Percentiles rank a stretch among this genome's conserved stretches.
Evolutionary conservation across 257 asterid genomes (phyloP).

Genomic region (Voacanga thouarsii): DNA sequence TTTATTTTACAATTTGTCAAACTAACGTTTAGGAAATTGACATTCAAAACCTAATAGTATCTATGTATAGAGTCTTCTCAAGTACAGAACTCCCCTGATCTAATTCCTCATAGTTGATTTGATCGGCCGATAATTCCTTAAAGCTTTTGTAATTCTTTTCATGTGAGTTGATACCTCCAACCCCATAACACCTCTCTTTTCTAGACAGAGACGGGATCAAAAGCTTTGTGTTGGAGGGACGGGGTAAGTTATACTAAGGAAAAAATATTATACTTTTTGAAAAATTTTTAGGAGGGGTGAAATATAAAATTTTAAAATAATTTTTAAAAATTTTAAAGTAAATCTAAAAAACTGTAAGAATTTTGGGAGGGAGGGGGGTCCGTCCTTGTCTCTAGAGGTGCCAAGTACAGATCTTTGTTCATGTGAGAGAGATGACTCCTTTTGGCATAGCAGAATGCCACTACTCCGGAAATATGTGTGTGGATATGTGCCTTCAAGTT

Average conservation of each 20-base stretch:
- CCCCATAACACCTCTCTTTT: constrained; percentile 9
- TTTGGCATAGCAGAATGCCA: constrained; percentile 16
- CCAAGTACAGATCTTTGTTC: constrained; percentile 22
- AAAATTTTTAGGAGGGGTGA: no score
- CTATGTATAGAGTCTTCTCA: constrained; percentile 71
- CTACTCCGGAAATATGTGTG: constrained; percentile 11
- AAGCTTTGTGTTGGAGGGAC: no score
- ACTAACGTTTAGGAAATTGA: no score
- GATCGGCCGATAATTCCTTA: constrained; percentile 44
- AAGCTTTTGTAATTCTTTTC: constrained; percentile 35
- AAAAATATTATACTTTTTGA: no score
- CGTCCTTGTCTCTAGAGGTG: constrained; percentile 23
- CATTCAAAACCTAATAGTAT: no score
- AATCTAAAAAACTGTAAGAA: no score
- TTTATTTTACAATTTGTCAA: no score
- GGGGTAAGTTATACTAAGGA: no score
- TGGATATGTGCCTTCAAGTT: constrained; percentile 14
- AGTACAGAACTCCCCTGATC: constrained; percentile 27
- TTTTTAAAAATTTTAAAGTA: no score
- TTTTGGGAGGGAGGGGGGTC: no score
- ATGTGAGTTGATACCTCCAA: constrained; percentile 12
- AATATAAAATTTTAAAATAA: no score
- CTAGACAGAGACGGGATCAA: no score
- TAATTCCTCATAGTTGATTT: constrained; percentile 21
- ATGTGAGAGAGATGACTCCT: constrained; percentile 14